Evolutionary conservation across 2,329 filamentous ascomycete species (phyloP), one percentile per base, ranked within the genome.

Genomic region (Hansfordia pulvinata): DNA sequence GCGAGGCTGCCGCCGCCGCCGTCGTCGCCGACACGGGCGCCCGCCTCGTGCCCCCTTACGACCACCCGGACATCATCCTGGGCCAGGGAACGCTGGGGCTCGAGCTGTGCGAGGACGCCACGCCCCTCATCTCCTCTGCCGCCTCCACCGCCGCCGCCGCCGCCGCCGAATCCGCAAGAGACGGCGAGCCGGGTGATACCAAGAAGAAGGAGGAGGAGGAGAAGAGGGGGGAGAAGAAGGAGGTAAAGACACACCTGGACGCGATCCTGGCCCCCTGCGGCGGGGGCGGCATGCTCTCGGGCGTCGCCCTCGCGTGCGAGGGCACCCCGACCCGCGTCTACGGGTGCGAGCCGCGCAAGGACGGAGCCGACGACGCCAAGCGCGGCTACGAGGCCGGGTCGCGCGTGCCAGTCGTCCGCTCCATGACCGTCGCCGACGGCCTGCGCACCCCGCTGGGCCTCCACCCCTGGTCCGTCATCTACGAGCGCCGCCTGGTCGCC

Each of bases 21-120:
- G 71, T 94, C 5, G 65, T 84, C 2, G 56, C 58, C 16, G 56
- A 74, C 32, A 93, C 82, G 1, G 76, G 78, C 20, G 85, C 84
- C 0, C 71, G 76, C 1, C 60, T 94, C 8, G 68, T 98, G 4
- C 86, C 86, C 28, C 86, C 90, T 0, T 94, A 94, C 48, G 83
- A 96, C 50, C 82, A 96, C 53, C 79, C 81, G 3, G 73, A 94
- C 49, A 85, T 94, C 37, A 79, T 96, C 30, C 69, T 93, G 1
- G 88, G 90, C 0, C 86, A 94, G 57, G 90, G 88, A n/a, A 96
- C 88, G 1, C 62, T 82, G 34, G 86, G 75, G 0, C 50, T 94
- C 5, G 90, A 98, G 52, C 52, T 94, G 18, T 76, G 85, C 46
- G 58, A 67, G 33, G 86, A 96, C 46, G 80, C 76, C 2, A 50